Evolutionary conservation across 139 green algal genomes (phyloP).

Genomic region (Spirogloea muscicola): DNA sequence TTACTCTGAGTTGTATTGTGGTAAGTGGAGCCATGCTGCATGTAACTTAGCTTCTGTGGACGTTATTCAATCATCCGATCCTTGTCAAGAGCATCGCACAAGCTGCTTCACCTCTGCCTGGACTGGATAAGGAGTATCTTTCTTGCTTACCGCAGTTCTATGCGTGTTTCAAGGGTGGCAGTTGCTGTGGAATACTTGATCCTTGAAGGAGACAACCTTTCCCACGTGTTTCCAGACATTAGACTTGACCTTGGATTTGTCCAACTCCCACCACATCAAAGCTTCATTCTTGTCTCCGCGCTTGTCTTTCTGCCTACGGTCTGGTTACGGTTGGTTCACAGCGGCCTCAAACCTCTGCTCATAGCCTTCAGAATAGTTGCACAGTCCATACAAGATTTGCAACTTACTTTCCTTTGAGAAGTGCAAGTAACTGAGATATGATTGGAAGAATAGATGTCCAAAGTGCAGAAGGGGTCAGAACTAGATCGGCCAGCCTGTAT

Average conservation of each 20-base stretch:
- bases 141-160: too few relatives aligned
- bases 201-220: slow-evolving; percentile 45
- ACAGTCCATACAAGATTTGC: too few relatives aligned
- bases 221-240: slow-evolving; percentile 9
- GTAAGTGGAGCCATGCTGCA: background rate
- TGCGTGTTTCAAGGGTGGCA: slow-evolving; percentile 9
- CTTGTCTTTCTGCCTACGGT: slow-evolving; percentile 31
- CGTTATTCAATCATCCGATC: background rate
- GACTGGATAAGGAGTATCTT: too few relatives aligned
- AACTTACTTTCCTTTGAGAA: too few relatives aligned
- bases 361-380: too few relatives aligned
- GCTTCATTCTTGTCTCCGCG: slow-evolving; percentile 24
- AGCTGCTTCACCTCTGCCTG: background rate
- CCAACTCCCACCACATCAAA: background rate
- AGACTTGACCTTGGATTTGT: background rate
- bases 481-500: too few relatives aligned
- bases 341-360: too few relatives aligned
- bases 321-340: slow-evolving; percentile 18
- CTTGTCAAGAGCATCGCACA: too few relatives aligned
- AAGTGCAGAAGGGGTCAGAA: too few relatives aligned
- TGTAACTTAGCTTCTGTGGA: background rate
- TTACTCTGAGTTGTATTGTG: slow-evolving; percentile 32
- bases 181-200: slow-evolving; percentile 39
- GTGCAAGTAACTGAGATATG: too few relatives aligned
- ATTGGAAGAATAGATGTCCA: too few relatives aligned